Evolutionary conservation across 768 basidiomycete genomes (phyloP).

Genomic region (Tylopilus plumbeoviolaceoides): DNA sequence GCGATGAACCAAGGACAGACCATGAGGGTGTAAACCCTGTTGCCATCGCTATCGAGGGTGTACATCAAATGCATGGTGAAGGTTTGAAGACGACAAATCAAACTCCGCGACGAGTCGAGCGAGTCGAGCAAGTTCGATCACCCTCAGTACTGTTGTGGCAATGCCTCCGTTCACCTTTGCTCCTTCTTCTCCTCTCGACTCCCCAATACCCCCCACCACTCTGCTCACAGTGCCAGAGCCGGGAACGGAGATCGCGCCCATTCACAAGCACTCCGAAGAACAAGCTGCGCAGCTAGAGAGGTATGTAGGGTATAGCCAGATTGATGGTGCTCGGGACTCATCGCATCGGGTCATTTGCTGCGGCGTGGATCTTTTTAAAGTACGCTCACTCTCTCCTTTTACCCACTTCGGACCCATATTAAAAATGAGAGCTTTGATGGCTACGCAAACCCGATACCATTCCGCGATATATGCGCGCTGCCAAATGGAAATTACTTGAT

Average conservation of each 20-base stretch:
- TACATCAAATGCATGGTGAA: conserved; percentile 94
- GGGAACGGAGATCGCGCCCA: conserved; percentile 50
- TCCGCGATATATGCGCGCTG: conserved; percentile 76
- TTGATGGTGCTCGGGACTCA: neutral
- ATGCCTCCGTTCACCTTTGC: neutral
- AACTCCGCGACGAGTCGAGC: too few relatives aligned
- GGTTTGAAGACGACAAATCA: neutral
- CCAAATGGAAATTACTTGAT: conserved; percentile 78
- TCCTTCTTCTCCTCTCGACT: too few relatives aligned
- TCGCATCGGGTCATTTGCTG: neutral
- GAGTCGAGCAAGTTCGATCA: too few relatives aligned
- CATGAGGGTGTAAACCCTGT: conserved; percentile 90
- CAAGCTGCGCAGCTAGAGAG: conserved; percentile 61
- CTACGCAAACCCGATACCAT: conserved; percentile 60
- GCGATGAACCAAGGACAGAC: conserved; percentile 39
- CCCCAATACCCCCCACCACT: conserved; percentile 38
- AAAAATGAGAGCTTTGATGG: conserved; percentile 77
- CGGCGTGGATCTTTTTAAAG: conserved; percentile 33
- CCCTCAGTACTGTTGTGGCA: neutral
- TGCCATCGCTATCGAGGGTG: conserved; percentile 69
- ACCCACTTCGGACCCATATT: conserved; percentile 65
- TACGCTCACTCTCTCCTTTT: conserved; percentile 63
- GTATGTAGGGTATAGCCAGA: conserved; percentile 33
- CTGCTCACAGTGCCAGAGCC: conserved; percentile 54
- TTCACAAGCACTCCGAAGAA: conserved; percentile 57